A percentile compares a stretch with the other conserved stretches of the same genome.
phyloP scores from a whole-genome alignment of 2,329 filamentous ascomycete species.

The Epichloe coenophiala region DNA sequence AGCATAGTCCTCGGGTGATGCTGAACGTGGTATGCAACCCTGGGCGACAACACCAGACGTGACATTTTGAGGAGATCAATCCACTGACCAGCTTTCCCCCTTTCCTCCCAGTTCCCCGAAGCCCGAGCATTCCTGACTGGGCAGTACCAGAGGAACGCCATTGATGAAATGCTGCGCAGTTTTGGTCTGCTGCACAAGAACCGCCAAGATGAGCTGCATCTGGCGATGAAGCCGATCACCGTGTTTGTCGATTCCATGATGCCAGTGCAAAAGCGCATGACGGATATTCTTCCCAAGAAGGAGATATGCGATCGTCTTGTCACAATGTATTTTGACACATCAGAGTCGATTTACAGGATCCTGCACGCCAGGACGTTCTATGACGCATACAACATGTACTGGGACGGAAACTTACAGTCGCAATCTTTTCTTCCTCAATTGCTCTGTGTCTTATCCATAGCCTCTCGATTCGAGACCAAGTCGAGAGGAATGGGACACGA shows the following conservation, averaged over 20 bases:
- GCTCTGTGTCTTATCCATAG: constrained; percentile 37
- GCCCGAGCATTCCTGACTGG: constrained; percentile 5
- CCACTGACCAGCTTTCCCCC: background rate
- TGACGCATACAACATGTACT: constrained; percentile 36
- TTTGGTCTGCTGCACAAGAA: constrained; percentile 34
- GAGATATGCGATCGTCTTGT: constrained; percentile 37
- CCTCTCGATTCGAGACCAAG: constrained; percentile 38
- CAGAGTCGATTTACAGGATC: constrained; percentile 39
- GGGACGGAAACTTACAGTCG: constrained; percentile 31
- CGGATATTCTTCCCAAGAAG: constrained; percentile 38
- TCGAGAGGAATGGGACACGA: constrained; percentile 37
- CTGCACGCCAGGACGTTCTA: constrained; percentile 39
- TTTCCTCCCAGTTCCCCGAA: constrained; percentile 4
- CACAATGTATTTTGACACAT: constrained; percentile 33
- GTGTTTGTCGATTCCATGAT: constrained; percentile 47
- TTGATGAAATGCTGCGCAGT: constrained; percentile 29
- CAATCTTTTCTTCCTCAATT: constrained; percentile 41
- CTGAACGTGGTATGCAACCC: constrained; percentile 33
- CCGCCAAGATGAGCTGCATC: constrained; percentile 33
- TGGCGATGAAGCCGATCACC: constrained; percentile 35
- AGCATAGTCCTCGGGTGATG: constrained; percentile 38
- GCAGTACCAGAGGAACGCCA: constrained; percentile 9
- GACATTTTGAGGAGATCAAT: background rate
- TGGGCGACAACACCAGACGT: background rate
- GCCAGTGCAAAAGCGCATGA: constrained; percentile 43